Base-by-base conservation (phyloP, 345 rosid species). In the Nasturtium officinale region DNA sequence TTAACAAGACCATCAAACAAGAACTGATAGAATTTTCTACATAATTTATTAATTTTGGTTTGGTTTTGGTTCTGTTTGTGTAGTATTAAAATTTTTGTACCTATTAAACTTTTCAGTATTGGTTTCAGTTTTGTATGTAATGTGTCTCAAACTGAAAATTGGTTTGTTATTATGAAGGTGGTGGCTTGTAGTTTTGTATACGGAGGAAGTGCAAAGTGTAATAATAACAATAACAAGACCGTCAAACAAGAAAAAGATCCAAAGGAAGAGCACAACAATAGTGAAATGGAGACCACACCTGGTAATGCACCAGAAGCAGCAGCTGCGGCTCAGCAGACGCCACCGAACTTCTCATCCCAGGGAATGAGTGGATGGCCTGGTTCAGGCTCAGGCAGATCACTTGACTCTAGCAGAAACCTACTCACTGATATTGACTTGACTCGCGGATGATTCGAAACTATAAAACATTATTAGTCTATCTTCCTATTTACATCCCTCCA, bases 371-470 rank as follows among this genome's bases (percentile, higher is more conserved):
- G 77, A 33, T 95, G 99, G 97, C 82, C 89, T 0, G 85, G 84
- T 56, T 74, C 87, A 17, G 87, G 88, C 25, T 45, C 79, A 55
- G 76, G 76, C n/a, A 76, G 71, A 76, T 77, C 87, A 18, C 74
- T 82, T 65, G 96, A 87, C 80, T 62, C 83, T 21, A 75, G 78
- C 86, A 91, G 91, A 77, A 87, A 81, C 72, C 87, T 85, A 45
- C 97, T 84, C 82, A 82, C 81, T n/a, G 96, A 85, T 79, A 90
- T 91, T 78, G 96, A 95, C 84, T 83, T 95, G 87, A 90, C 81
- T 12, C 87, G 89, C 13, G 96, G 99, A 79, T 91, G 88, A 89
- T 65, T 52, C 62, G 53, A 54, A 61, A 57, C 21, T 29, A 25
- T 16, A 62, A 63, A 57, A 47, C 32, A 23, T 21, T 29, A 64